These are phyloP conservation scores for Thymus mandschuricus DNA, from an alignment of 257 asterid genomes.

Conservation along the genomic window DNA sequence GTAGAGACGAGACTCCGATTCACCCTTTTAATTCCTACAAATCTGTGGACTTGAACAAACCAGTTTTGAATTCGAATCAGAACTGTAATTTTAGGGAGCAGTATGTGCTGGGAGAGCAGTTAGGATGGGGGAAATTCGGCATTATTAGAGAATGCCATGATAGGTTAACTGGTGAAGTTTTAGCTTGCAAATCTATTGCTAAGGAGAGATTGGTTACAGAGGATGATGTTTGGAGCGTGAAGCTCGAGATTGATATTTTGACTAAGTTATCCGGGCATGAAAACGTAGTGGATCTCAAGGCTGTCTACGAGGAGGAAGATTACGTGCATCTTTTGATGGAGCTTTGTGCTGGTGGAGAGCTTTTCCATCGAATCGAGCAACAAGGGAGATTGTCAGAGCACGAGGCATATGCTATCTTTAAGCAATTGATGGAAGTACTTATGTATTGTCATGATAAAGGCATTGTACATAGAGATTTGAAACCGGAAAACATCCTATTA, in stretches of 20 bases:
- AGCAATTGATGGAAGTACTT: constrained; percentile 60
- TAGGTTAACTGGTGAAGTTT: constrained; percentile 56
- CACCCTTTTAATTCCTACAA: constrained; percentile 29
- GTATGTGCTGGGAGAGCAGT: constrained; percentile 51
- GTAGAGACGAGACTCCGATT: no score
- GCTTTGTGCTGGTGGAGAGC: constrained; percentile 75
- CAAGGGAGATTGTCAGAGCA: constrained; percentile 52
- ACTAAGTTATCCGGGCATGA: constrained; percentile 54
- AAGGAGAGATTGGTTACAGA: constrained; percentile 53
- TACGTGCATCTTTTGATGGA: constrained; percentile 67
- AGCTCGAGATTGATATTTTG: constrained; percentile 69
- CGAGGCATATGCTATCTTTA: constrained; percentile 47
- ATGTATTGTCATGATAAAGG: constrained; percentile 58
- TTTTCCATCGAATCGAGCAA: constrained; percentile 57
- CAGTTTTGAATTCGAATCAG: constrained; percentile 44
- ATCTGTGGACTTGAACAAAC: constrained; percentile 36
- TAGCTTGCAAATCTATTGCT: constrained; percentile 69
- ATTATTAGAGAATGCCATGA: constrained; percentile 56
- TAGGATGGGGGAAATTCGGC: constrained; percentile 69
- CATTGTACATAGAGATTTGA: constrained; percentile 61
- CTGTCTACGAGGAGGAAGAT: constrained; percentile 63
- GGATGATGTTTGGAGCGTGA: constrained; percentile 54
- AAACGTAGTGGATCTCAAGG: constrained; percentile 66
- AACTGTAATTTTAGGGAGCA: constrained; percentile 47
- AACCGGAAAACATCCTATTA: constrained; percentile 62